Conservation (phyloP, 306 rosid species). For the Aeschynomene evenia region DNA sequence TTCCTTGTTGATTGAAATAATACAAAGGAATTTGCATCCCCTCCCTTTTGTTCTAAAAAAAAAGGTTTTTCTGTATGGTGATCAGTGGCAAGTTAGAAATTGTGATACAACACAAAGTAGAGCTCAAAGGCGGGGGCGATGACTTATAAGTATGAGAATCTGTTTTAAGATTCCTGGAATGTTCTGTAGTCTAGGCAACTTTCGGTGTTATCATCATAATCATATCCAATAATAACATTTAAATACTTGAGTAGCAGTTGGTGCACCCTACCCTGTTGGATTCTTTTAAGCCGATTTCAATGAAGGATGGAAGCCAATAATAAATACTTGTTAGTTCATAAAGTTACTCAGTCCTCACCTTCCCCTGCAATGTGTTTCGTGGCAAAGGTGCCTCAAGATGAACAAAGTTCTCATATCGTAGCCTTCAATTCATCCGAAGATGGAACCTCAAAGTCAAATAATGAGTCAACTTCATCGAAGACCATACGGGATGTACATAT, state of each 20-base stretch:
- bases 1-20: slow-evolving; percentile 14
- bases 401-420: slow-evolving; percentile 52
- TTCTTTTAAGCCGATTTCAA: slow-evolving; percentile 19
- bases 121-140: slow-evolving; percentile 28
- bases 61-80: background rate
- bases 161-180: background rate
- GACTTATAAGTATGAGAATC: background rate
- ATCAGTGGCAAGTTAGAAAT: slow-evolving; percentile 23
- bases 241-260: slow-evolving; percentile 37
- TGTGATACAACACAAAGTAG: slow-evolving; percentile 25
- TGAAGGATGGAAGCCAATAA: slow-evolving; percentile 26
- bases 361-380: slow-evolving; percentile 54
- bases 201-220: background rate
- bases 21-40: background rate
- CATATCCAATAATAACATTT: background rate
- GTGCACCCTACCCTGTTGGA: slow-evolving; percentile 22
- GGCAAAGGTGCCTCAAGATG: slow-evolving; percentile 50
- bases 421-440: slow-evolving; percentile 49
- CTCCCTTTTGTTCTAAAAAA: background rate
- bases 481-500: slow-evolving; percentile 64
- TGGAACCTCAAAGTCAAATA: slow-evolving; percentile 31
- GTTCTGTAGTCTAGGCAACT: background rate
- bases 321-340: slow-evolving; percentile 30
- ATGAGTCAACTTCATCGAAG: slow-evolving; percentile 46
- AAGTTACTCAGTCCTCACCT: slow-evolving; percentile 56